Evolutionary conservation across 768 basidiomycete genomes (phyloP).

Genomic region (Leccinum barrowsii): DNA sequence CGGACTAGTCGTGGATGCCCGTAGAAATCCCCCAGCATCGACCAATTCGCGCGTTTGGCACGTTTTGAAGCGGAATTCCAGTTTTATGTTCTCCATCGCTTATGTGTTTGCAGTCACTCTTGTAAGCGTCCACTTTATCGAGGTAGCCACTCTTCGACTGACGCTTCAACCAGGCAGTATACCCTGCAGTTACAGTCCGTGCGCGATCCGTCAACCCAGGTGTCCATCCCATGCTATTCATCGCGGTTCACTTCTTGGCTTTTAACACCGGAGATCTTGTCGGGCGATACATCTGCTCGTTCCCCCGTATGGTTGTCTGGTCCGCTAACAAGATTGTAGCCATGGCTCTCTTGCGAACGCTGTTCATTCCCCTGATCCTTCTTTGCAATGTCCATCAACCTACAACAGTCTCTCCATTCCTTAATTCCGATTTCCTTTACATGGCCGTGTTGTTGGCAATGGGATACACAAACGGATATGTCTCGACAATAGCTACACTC

Average conservation of each 20-base stretch:
- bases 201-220: constrained; percentile 61
- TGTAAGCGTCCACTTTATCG: constrained; percentile 39
- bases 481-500: constrained; percentile 79
- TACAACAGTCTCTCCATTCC: constrained; percentile 34
- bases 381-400: constrained; percentile 77
- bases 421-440: constrained; percentile 75
- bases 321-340: constrained; percentile 57
- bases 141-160: constrained; percentile 1
- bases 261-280: constrained; percentile 72
- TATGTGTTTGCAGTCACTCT: constrained; percentile 83
- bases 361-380: constrained; percentile 87
- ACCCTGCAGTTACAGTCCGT: constrained; percentile 80
- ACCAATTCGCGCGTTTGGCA: constrained; percentile 44
- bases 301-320: constrained; percentile 66
- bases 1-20: constrained; percentile 34
- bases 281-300: constrained; percentile 67
- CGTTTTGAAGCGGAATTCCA: constrained; percentile 60
- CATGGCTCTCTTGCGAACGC: constrained; percentile 64
- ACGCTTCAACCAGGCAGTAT: constrained; percentile 62
- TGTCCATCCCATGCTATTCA: constrained; percentile 82
- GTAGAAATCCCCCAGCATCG: constrained; percentile 21
- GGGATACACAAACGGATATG: constrained; percentile 79
- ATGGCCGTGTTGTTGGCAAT: constrained; percentile 71
- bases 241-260: constrained; percentile 68
- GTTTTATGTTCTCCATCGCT: constrained; percentile 69